A percentile compares a stretch with the other conserved stretches of the same genome.
Evolutionary conservation across 345 rosid species (phyloP).

Genomic region (Raphanus sativus): DNA sequence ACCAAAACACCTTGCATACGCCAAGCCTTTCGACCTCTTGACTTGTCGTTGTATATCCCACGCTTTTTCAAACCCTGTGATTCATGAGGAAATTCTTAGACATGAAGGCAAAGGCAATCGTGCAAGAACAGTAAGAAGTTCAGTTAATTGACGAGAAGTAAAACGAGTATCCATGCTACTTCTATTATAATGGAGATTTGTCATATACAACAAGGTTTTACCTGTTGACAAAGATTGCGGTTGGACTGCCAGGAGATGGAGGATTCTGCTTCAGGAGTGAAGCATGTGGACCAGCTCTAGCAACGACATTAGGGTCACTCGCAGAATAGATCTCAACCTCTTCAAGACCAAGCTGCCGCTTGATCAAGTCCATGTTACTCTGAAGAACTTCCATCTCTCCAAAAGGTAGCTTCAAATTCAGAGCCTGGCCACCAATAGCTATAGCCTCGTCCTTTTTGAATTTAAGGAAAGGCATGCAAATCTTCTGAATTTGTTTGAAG

Average conservation of each 20-base stretch:
- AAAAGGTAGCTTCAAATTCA: slow-evolving; percentile 79
- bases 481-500: slow-evolving; percentile 65
- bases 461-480: slow-evolving; percentile 86
- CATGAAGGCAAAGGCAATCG: neutral
- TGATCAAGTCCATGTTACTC: slow-evolving; percentile 75
- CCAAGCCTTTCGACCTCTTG: slow-evolving; percentile 8
- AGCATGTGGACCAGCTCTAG: slow-evolving; percentile 57
- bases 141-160: neutral
- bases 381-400: slow-evolving; percentile 80
- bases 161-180: neutral
- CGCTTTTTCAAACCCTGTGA: neutral
- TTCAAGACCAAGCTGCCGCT: slow-evolving; percentile 72
- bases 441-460: slow-evolving; percentile 81
- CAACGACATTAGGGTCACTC: slow-evolving; percentile 43
- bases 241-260: slow-evolving; percentile 84
- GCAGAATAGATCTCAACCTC: slow-evolving; percentile 60
- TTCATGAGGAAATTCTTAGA: slow-evolving; percentile 5
- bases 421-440: slow-evolving; percentile 64
- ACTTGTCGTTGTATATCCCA: slow-evolving; percentile 13
- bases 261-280: slow-evolving; percentile 60
- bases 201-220: slow-evolving; percentile 29
- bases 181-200: neutral
- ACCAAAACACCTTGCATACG: slow-evolving; percentile 19
- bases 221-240: slow-evolving; percentile 66
- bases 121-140: neutral